Base-by-base conservation (phyloP, 495 filamentous ascomycete genomes). In the Penicillium cataractarum region DNA sequence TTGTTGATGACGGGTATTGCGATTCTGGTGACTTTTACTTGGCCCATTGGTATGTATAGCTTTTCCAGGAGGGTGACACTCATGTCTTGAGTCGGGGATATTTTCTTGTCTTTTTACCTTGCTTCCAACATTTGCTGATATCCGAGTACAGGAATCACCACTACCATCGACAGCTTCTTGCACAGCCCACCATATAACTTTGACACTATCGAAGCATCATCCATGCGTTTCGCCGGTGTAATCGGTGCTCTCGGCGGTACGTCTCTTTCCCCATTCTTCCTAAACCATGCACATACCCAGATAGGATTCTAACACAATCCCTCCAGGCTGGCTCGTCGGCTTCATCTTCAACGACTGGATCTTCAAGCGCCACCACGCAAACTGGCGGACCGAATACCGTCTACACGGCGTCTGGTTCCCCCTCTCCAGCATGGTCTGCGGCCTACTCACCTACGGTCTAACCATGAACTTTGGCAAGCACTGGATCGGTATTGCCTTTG, bases 401-500 rank as follows among this genome's bases (percentile, higher is more conserved):
- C 71, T 79, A 0, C 73, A 76, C 31, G 77, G 75, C n/a, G 66
- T 78, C 10, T 79, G 74, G 70, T 31, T 73, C 22, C 71, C 77
- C 1, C 67, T 75, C 22, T 65, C 60, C 26, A 73, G 70, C 57
- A 69, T 76, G 70, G 69, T 60, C 6, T 57, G 53, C 19, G 76
- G 75, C 4, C 65, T 79, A 0, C 58, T 79, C 17, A 74, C 72
- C 2, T 78, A 78, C 37, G 74, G 77, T 4, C 46, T 77, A 4
- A 76, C 77, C 0, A 63, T 79, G 39, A 57, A 79, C 39, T 76
- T 70, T 42, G 65, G 55, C 15, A 74, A 74, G 33, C 71, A 73
- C 44, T 79, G 77, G 77, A 72, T 78, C 32, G 77, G 75, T 0
- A 61, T 78, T 31, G 77, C 74, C 3, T 70, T 78, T 55, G 77